Conservation (phyloP, 768 basidiomycete genomes). For the Trametes gibbosa region DNA sequence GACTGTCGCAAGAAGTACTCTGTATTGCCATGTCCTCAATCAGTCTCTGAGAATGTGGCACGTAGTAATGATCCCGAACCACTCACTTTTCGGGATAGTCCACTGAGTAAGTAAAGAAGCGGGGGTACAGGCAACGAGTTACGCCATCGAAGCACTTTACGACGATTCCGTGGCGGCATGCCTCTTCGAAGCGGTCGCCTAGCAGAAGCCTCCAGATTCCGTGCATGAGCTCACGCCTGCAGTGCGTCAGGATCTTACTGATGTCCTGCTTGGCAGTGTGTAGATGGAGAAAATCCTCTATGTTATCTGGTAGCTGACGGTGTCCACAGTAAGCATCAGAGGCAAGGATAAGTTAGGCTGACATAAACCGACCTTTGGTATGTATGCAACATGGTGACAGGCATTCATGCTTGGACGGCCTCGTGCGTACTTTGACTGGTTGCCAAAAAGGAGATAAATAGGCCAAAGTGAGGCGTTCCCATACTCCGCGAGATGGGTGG, state of each 20-base stretch:
- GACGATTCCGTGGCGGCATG: conserved; percentile 29
- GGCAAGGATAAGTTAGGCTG: neutral
- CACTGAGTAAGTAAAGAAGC: conserved; percentile 31
- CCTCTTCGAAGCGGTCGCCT: conserved; percentile 23
- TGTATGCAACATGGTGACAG: conserved; percentile 42
- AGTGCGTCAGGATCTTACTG: conserved; percentile 25
- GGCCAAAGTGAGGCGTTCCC: conserved; percentile 37
- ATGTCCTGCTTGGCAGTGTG: conserved; percentile 29
- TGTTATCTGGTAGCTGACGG: neutral
- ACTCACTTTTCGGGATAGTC: conserved; percentile 39
- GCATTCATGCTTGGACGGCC: conserved; percentile 30
- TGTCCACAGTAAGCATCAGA: neutral
- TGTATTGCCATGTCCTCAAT: conserved; percentile 30
- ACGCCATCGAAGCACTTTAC: conserved; percentile 30
- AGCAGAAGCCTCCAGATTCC: conserved; percentile 28
- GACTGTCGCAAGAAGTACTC: conserved; percentile 37
- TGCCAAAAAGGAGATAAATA: conserved; percentile 39
- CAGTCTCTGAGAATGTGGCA: neutral
- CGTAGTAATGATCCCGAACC: neutral
- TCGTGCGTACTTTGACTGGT: conserved; percentile 40
- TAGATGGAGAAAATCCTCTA: conserved; percentile 13
- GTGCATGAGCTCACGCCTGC: conserved; percentile 33
- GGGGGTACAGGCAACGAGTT: conserved; percentile 22
- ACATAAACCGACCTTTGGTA: conserved; percentile 34
- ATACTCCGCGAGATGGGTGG: conserved; percentile 28